These are phyloP conservation scores for Bondarzewia mesenterica DNA, from an alignment of 1,284 basidiomycete species.

Conservation along the genomic window DNA sequence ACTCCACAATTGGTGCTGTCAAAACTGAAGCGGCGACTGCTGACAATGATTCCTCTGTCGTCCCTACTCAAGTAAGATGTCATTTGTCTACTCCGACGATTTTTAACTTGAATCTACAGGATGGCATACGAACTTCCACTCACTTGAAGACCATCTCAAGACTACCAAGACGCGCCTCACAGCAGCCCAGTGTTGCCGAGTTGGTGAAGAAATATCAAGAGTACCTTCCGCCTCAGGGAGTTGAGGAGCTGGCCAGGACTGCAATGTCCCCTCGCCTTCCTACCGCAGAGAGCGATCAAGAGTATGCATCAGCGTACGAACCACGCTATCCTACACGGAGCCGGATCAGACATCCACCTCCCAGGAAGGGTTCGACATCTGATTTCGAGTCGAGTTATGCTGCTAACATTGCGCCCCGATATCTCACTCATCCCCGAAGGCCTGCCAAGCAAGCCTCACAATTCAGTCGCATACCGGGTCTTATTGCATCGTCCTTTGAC, in stretches of 20 bases:
- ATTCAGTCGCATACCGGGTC: constrained; percentile 47
- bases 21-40: constrained; percentile 29
- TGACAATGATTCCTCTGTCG: constrained; percentile 16
- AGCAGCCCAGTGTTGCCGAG: constrained; percentile 71
- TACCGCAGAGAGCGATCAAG: constrained; percentile 67
- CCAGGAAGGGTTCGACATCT: constrained; percentile 58
- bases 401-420: constrained; percentile 73
- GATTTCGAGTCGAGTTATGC: constrained; percentile 88
- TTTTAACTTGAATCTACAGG: neutral
- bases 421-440: constrained; percentile 44
- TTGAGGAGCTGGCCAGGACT: constrained; percentile 61
- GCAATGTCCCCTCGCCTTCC: constrained; percentile 50
- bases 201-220: constrained; percentile 80
- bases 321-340: constrained; percentile 28
- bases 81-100: neutral
- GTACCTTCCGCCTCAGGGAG: constrained; percentile 60
- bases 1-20: constrained; percentile 83
- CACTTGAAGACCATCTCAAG: constrained; percentile 37
- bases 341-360: constrained; percentile 33
- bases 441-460: constrained; percentile 23
- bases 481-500: constrained; percentile 38
- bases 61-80: constrained; percentile 17
- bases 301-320: constrained; percentile 35
- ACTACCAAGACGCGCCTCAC: constrained; percentile 56
- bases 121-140: neutral